Percentiles rank a stretch among this genome's conserved stretches.
These are phyloP conservation scores for Linnemannia hyalina DNA, from an alignment of 192 early-diverging fungal species.

Conservation along the genomic window DNA sequence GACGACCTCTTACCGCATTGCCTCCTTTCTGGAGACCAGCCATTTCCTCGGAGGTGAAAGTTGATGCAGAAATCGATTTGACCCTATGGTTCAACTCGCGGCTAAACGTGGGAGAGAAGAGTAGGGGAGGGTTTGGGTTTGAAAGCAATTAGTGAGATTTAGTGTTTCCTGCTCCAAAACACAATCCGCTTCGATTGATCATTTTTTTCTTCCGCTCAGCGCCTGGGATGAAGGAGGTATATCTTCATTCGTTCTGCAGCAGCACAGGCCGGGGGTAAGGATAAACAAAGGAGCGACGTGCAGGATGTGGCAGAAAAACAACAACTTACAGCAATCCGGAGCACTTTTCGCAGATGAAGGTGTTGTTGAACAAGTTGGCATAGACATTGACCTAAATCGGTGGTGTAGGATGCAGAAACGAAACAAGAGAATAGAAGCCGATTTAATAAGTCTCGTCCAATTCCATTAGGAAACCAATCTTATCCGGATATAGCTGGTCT, in stretches of 20 bases:
- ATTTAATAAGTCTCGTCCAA: background rate
- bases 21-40: constrained; percentile 61
- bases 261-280: background rate
- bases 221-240: background rate
- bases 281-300: background rate
- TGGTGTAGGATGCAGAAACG: background rate
- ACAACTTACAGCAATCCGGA: constrained; percentile 68
- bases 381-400: constrained; percentile 64
- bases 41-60: constrained; percentile 65
- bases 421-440: background rate
- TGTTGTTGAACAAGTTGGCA: constrained; percentile 65
- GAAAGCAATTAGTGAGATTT: constrained; percentile 9
- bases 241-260: background rate
- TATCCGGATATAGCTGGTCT: background rate
- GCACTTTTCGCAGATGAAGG: constrained; percentile 69
- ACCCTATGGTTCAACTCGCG: constrained; percentile 72
- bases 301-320: background rate
- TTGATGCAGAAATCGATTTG: constrained; percentile 71
- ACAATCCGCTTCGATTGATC: background rate
- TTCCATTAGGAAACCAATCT: background rate
- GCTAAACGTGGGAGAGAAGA: constrained; percentile 24
- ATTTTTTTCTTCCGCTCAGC: background rate
- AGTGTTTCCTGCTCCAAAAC: background rate
- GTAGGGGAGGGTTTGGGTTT: background rate
- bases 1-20: constrained; percentile 61